phyloP scores from a whole-genome alignment of 345 rosid genomes.

The Eutrema heterophyllum region DNA sequence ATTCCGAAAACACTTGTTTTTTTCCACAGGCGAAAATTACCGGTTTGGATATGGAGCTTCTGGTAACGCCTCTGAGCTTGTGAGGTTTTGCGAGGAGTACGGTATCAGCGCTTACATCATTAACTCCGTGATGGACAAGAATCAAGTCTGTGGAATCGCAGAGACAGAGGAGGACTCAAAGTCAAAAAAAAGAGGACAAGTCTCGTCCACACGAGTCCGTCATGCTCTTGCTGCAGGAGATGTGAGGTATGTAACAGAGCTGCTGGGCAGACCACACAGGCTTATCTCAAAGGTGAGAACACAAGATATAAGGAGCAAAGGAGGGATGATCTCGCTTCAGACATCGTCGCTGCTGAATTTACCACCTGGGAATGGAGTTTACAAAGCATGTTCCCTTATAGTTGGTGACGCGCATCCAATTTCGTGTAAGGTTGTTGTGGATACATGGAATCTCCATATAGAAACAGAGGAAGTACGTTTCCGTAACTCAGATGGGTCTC shows the following conservation, averaged over 20 bases:
- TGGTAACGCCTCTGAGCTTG: slow-evolving; percentile 64
- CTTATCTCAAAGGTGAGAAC: slow-evolving; percentile 39
- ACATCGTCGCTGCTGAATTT: slow-evolving; percentile 56
- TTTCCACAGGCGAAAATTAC: slow-evolving; percentile 65
- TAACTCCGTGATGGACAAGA: slow-evolving; percentile 77
- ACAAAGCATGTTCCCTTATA: slow-evolving; percentile 43
- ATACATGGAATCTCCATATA: slow-evolving; percentile 39
- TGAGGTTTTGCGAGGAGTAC: slow-evolving; percentile 56
- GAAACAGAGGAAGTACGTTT: slow-evolving; percentile 38
- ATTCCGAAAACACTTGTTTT: neutral
- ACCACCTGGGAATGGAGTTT: slow-evolving; percentile 63
- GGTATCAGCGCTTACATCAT: slow-evolving; percentile 57
- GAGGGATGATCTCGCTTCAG: slow-evolving; percentile 36
- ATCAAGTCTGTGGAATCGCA: slow-evolving; percentile 37
- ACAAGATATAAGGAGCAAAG: slow-evolving; percentile 16
- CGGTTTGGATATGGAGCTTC: slow-evolving; percentile 81
- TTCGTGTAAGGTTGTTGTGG: slow-evolving; percentile 54
- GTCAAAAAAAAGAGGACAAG: slow-evolving; percentile 70
- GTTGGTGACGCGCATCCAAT: slow-evolving; percentile 30
- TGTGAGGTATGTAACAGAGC: slow-evolving; percentile 67
- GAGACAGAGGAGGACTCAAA: slow-evolving; percentile 22
- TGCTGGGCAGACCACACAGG: slow-evolving; percentile 73
- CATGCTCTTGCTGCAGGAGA: slow-evolving; percentile 71
- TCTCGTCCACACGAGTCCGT: slow-evolving; percentile 78
- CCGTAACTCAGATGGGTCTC: slow-evolving; percentile 23